Conservation (phyloP, 352 stramenopile genomes). For the Globisporangium sylvaticum region DNA sequence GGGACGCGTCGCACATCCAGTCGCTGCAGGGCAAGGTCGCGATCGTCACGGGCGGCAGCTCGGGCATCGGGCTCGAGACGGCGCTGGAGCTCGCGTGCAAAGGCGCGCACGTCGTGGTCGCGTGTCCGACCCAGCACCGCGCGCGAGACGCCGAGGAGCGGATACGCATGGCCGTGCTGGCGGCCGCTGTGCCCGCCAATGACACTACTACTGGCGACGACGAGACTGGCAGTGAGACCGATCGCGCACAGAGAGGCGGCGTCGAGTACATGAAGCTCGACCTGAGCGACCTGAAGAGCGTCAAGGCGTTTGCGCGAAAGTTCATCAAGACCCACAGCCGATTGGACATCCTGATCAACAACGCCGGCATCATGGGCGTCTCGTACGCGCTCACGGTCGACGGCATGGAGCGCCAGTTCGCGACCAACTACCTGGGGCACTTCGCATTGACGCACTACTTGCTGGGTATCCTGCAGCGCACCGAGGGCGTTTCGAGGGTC, state of each 20-base stretch:
- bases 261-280: slow-evolving; percentile 44
- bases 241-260: slow-evolving; percentile 6
- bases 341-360: slow-evolving; percentile 39
- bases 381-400: slow-evolving; percentile 18
- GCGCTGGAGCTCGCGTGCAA: slow-evolving; percentile 25
- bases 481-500: slow-evolving; percentile 14
- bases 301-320: slow-evolving; percentile 28
- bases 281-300: slow-evolving; percentile 23
- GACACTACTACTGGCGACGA: neutral
- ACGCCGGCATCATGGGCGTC: slow-evolving; percentile 29
- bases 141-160: slow-evolving; percentile 9
- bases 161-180: slow-evolving; percentile 8
- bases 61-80: slow-evolving; percentile 26
- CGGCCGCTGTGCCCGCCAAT: slow-evolving; percentile 16
- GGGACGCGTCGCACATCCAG: slow-evolving; percentile 22
- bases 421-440: slow-evolving; percentile 30
- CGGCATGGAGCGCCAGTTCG: slow-evolving; percentile 29
- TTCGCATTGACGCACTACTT: slow-evolving; percentile 20
- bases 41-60: slow-evolving; percentile 31
- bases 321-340: slow-evolving; percentile 25
- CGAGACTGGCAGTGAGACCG: neutral
- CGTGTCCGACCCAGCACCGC: slow-evolving; percentile 13
- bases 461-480: slow-evolving; percentile 16
- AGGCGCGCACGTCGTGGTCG: slow-evolving; percentile 28
- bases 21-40: slow-evolving; percentile 22